Base-by-base conservation (phyloP, 352 stramenopile species). In the Thalassiosira mediterranea region DNA sequence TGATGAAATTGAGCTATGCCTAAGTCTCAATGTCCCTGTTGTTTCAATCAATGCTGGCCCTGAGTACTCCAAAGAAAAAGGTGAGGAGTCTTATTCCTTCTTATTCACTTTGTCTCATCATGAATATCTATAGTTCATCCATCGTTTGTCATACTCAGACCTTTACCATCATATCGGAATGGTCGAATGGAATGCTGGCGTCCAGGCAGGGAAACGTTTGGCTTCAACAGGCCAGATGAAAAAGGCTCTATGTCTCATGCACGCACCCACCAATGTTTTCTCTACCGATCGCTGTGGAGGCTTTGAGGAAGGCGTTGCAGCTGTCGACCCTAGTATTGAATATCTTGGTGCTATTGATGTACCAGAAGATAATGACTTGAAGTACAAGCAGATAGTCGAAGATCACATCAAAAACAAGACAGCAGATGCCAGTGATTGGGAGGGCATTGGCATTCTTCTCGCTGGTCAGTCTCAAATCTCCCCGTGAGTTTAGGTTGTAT, bases 31-130 rank as follows among this genome's bases (percentile, higher is more conserved):
- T 48, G 60, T 80, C 19, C 75, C 61, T 34, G 63, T 84, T 7
- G 48, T 84, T 31, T 76, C 68, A 10, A 61, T 84, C 56, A 84
- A 84, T 64, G 23, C 56, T 28, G 75, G 75, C n/a, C 34, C 4
- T 46, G 56, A 32, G 2, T 8, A 53, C 29, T 84, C 13, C 15
- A n/a, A n/a, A n/a, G n/a, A n/a, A n/a, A n/a, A n/a, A n/a, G n/a
- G n/a, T n/a, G n/a, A n/a, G n/a, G n/a, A n/a, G n/a, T n/a, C n/a
- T n/a, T n/a, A n/a, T n/a, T n/a, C n/a, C n/a, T n/a, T n/a, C n/a
- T n/a, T n/a, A n/a, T n/a, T n/a, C n/a, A n/a, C n/a, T n/a, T n/a
- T n/a, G n/a, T n/a, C n/a, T n/a, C n/a, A n/a, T n/a, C n/a, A n/a
- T n/a, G n/a, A n/a, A n/a, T n/a, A n/a, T n/a, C n/a, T n/a, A n/a